These are phyloP conservation scores for Rhodotorula sp. DNA, from an alignment of 1,284 basidiomycete species.

Conservation along the genomic window DNA sequence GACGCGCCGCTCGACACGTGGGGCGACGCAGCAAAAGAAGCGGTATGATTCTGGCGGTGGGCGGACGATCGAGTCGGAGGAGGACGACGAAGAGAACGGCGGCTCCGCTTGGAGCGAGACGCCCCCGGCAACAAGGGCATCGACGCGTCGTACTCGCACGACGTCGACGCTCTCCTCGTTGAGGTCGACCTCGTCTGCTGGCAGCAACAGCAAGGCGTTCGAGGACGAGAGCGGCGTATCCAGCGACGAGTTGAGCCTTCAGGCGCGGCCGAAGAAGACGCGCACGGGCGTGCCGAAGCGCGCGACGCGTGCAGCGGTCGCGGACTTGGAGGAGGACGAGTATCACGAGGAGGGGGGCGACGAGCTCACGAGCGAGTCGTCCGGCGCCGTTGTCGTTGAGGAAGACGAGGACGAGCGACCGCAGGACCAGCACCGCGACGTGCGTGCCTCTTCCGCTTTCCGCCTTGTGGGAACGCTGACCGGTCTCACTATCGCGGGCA, in stretches of 20 bases:
- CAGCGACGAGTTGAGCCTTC: constrained; percentile 9
- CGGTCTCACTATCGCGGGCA: neutral
- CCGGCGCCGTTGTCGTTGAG: too few relatives aligned
- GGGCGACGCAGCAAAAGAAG: neutral
- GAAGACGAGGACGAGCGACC: neutral
- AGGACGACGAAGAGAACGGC: neutral
- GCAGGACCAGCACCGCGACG: constrained; percentile 20
- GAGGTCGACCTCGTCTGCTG: neutral
- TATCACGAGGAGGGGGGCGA: neutral
- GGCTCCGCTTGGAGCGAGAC: neutral
- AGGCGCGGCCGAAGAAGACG: neutral
- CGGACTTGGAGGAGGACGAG: constrained; percentile 2
- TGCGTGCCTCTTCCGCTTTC: neutral
- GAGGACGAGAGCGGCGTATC: neutral
- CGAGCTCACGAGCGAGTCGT: neutral
- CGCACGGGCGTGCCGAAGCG: neutral
- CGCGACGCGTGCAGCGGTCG: neutral
- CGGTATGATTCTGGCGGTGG: constrained; percentile 14
- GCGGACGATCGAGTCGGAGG: neutral
- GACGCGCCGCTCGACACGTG: constrained; percentile 2
- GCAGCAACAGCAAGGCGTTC: too few relatives aligned
- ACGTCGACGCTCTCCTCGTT: neutral
- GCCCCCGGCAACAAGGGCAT: neutral
- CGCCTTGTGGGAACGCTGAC: too few relatives aligned
- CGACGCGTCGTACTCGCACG: neutral